A percentile compares a stretch with the other conserved stretches of the same genome.
Conservation (phyloP, 2,329 filamentous ascomycete species). For the Colletotrichum theobromicola region DNA sequence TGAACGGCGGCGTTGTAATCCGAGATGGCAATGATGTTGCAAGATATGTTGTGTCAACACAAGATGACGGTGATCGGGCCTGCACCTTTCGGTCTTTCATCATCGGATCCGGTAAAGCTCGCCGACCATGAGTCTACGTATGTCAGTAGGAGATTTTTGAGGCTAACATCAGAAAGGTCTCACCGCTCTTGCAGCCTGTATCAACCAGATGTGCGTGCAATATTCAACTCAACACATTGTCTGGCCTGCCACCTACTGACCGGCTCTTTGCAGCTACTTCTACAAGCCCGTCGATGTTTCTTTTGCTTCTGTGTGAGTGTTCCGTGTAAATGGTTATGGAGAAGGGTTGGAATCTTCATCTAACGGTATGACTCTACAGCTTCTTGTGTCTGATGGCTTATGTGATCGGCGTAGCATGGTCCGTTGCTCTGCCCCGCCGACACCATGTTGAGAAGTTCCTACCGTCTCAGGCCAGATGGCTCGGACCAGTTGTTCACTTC, state of each 20-base stretch:
- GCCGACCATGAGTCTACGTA: not conserved
- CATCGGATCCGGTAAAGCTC: slow-evolving; percentile 6
- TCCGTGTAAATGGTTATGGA: rapidly evolving
- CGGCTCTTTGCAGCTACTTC: not conserved
- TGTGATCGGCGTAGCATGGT: slow-evolving; percentile 19
- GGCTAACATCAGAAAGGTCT: not conserved
- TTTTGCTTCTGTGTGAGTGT: slow-evolving; percentile 8
- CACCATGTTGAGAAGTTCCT: slow-evolving; percentile 17
- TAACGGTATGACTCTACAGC: not conserved
- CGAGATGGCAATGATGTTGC: slow-evolving; percentile 15
- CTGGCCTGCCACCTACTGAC: not conserved
- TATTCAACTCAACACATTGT: not conserved
- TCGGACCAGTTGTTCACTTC: slow-evolving; percentile 15
- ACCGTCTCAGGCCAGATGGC: slow-evolving; percentile 16
- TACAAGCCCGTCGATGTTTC: slow-evolving; percentile 20
- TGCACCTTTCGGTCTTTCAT: slow-evolving; percentile 15
- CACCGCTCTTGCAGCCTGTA: slow-evolving; percentile 16
- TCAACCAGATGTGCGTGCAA: slow-evolving; percentile 11
- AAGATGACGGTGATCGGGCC: slow-evolving; percentile 7
- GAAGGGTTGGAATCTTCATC: rapidly evolving
- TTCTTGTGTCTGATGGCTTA: slow-evolving; percentile 17
- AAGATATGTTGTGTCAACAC: slow-evolving; percentile 10
- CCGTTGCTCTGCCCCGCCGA: slow-evolving; percentile 12
- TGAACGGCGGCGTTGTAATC: not conserved
- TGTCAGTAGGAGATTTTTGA: rapidly evolving